Percentiles rank a stretch among this genome's conserved stretches.
These are phyloP conservation scores for Suillus occidentalis DNA, from an alignment of 768 basidiomycete species.

Conservation along the genomic window DNA sequence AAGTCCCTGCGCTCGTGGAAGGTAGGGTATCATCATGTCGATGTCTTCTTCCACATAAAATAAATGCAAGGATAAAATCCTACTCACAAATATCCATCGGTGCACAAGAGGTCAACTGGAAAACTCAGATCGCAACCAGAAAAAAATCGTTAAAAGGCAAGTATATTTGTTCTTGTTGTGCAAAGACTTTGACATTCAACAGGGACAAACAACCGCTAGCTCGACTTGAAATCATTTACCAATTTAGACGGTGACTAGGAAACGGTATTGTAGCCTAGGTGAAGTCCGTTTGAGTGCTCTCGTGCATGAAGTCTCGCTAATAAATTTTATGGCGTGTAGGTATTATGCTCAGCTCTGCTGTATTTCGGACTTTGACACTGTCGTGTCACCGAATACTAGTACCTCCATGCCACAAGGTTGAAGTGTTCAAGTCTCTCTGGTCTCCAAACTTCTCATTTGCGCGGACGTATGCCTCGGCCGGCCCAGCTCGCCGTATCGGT, in stretches of 20 bases:
- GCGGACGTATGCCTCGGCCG: constrained; percentile 2
- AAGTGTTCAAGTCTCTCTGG: constrained; percentile 8
- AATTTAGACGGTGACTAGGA: not conserved
- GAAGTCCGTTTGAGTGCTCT: not conserved
- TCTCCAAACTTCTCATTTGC: not conserved
- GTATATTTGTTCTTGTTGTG: constrained; percentile 24
- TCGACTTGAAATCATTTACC: not conserved
- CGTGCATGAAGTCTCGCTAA: not conserved
- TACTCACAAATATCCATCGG: constrained; percentile 12
- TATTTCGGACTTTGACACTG: constrained; percentile 10
- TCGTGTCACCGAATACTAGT: constrained; percentile 6
- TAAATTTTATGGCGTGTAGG: not conserved
- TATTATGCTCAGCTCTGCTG: not conserved
- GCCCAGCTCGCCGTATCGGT: constrained; percentile 9
- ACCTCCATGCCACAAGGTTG: constrained; percentile 2
- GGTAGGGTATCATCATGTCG: constrained; percentile 33
- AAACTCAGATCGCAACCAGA: not conserved
- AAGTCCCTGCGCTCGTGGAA: constrained; percentile 32
- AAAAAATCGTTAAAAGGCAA: constrained; percentile 2
- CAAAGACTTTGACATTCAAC: constrained; percentile 23
- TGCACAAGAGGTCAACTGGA: not conserved
- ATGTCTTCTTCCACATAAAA: not conserved
- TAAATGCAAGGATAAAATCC: not conserved
- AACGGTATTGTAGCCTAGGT: not conserved
- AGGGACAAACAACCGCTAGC: constrained; percentile 29